phyloP scores from a whole-genome alignment of 1,284 basidiomycete genomes.

The Polyporus tsugae region DNA sequence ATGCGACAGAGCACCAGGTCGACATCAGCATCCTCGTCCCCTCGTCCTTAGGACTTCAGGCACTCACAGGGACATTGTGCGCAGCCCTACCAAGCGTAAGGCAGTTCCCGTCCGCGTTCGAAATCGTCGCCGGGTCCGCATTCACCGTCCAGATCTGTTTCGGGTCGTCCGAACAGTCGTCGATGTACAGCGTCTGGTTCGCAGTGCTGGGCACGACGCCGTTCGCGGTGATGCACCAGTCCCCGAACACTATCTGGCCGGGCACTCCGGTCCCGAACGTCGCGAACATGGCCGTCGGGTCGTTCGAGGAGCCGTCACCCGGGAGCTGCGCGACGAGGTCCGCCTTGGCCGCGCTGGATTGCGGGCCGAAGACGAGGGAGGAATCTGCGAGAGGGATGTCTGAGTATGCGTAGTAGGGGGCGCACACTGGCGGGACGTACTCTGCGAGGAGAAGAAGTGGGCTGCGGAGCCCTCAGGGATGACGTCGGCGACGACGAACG shows the following conservation, averaged over 20 bases:
- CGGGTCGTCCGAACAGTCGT: conserved; percentile 19
- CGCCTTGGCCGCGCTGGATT: conserved; percentile 3
- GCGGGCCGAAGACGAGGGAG: conserved; percentile 25
- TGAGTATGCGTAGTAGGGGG: not conserved
- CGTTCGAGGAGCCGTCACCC: conserved; percentile 23
- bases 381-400: conserved; percentile 10
- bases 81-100: conserved; percentile 25
- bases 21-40: conserved; percentile 2
- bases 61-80: conserved; percentile 23
- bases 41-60: not conserved
- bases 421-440: conserved; percentile 5
- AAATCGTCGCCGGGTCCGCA: conserved; percentile 22
- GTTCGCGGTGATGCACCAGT: conserved; percentile 26
- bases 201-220: conserved; percentile 22
- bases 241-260: conserved; percentile 22
- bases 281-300: conserved; percentile 23
- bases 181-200: conserved; percentile 24
- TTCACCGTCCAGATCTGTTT: conserved; percentile 16
- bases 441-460: conserved; percentile 29
- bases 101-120: conserved; percentile 32
- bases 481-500: conserved; percentile 16
- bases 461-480: conserved; percentile 22
- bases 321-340: conserved; percentile 12
- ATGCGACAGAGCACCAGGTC: not conserved
- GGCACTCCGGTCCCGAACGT: conserved; percentile 18